These are phyloP conservation scores for Trichoderma breve DNA, from an alignment of 2,329 filamentous ascomycete species.

Conservation along the genomic window DNA sequence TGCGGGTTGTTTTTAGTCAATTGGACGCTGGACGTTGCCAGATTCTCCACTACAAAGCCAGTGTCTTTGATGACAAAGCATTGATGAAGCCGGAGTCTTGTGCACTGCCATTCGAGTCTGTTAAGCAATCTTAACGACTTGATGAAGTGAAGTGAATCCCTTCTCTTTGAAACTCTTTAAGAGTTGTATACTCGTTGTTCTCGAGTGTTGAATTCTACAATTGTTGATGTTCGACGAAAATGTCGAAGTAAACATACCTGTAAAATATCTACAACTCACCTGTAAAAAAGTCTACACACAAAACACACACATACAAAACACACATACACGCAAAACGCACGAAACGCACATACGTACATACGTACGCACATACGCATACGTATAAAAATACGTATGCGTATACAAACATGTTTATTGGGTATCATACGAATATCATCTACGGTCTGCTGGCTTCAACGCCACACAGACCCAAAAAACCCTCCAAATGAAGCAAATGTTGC, in stretches of 20 bases:
- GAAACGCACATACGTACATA: constrained; percentile 24
- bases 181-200: not conserved
- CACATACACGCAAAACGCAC: not conserved
- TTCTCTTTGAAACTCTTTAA: not conserved
- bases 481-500: constrained; percentile 5
- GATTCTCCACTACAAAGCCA: not conserved
- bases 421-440: constrained; percentile 24
- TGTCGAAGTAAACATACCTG: not conserved
- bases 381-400: constrained; percentile 21
- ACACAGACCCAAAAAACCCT: constrained; percentile 24
- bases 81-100: not conserved
- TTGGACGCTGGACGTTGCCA: not conserved
- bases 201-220: not conserved
- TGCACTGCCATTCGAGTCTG: not conserved
- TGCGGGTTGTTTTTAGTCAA: not conserved
- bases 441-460: constrained; percentile 24
- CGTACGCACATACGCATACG: constrained; percentile 27
- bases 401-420: constrained; percentile 23
- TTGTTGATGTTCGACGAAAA: not conserved
- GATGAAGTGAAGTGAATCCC: not conserved
- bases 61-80: not conserved
- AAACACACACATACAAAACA: not conserved
- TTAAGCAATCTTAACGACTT: not conserved
- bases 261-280: too few relatives aligned
- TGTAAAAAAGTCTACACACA: not conserved